These are phyloP conservation scores for Sarocladium brachiariae DNA, from an alignment of 2,329 filamentous ascomycete genomes.

Conservation along the genomic window DNA sequence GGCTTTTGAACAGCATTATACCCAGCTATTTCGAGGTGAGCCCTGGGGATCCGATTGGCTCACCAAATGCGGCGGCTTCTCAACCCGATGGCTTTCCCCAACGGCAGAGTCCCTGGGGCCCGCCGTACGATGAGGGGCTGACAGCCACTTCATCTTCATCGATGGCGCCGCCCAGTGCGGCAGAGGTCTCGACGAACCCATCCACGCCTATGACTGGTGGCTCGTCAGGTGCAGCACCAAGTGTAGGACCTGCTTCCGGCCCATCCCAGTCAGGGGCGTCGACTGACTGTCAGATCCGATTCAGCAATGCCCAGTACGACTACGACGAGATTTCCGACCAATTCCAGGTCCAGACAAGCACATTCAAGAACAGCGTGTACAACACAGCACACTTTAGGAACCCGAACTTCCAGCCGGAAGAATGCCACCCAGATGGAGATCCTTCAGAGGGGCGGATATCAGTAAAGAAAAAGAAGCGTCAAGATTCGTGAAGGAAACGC, in stretches of 20 bases:
- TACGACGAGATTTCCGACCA: slow-evolving; percentile 41
- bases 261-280: slow-evolving; percentile 18
- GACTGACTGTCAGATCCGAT: slow-evolving; percentile 28
- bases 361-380: slow-evolving; percentile 61
- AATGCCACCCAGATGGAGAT: slow-evolving; percentile 1
- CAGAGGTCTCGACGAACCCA: slow-evolving; percentile 1
- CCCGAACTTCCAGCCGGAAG: slow-evolving; percentile 42
- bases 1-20: neutral
- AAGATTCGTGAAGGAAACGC: neutral
- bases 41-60: neutral
- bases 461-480: neutral
- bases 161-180: neutral
- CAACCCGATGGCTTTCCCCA: slow-evolving; percentile 32
- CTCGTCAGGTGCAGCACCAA: slow-evolving; percentile 18
- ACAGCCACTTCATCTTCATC: neutral
- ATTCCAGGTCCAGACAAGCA: slow-evolving; percentile 43
- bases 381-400: slow-evolving; percentile 63
- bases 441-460: neutral
- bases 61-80: slow-evolving; percentile 14
- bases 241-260: neutral
- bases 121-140: neutral
- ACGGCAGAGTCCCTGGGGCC: neutral
- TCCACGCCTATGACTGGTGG: slow-evolving; percentile 14
- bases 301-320: slow-evolving; percentile 39
- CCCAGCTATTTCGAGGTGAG: neutral